A percentile compares a stretch with the other conserved stretches of the same genome.
Evolutionary conservation across 148 eudicot genomes (phyloP).

Genomic region (Vaccinium corymbosum): DNA sequence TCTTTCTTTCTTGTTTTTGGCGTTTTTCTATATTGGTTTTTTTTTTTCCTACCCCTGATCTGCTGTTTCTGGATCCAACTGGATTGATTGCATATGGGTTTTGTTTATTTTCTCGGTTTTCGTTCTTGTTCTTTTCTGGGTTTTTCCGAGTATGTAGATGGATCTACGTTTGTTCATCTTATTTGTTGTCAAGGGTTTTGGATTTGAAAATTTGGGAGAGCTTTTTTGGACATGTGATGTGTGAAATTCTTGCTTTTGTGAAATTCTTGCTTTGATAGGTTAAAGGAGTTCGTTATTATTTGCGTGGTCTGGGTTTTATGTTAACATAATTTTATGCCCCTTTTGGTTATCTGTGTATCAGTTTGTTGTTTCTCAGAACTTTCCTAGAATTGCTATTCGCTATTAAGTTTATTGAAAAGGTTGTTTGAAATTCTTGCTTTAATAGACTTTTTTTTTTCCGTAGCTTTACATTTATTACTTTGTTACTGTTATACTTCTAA

Average conservation of each 20-base stretch:
- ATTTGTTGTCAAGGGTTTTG: slow-evolving; percentile 7
- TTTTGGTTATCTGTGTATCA: not conserved
- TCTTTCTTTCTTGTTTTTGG: too few species aligned
- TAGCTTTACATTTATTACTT: not conserved
- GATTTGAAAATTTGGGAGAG: not conserved
- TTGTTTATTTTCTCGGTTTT: not conserved
- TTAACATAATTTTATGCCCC: not conserved
- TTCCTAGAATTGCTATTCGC: not conserved
- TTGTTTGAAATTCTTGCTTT: not conserved
- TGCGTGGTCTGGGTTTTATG: not conserved
- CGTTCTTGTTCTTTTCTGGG: not conserved
- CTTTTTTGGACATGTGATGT: not conserved
- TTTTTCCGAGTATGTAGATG: not conserved
- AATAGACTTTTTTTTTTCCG: not conserved
- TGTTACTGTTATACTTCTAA: not conserved
- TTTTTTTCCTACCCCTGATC: not conserved
- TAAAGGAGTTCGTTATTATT: not conserved
- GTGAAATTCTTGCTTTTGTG: too few species aligned
- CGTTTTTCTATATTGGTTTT: slow-evolving; percentile 4
- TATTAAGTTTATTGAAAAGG: not conserved
- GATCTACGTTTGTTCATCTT: not conserved
- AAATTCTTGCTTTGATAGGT: slow-evolving; percentile 5
- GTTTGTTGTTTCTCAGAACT: not conserved
- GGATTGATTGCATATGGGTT: not conserved
- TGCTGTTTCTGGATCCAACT: slow-evolving; percentile 7